Evolutionary conservation across 2,329 filamentous ascomycete genomes (phyloP), one percentile per base, ranked within the genome.

Genomic region (Xylariaceae sp.): DNA sequence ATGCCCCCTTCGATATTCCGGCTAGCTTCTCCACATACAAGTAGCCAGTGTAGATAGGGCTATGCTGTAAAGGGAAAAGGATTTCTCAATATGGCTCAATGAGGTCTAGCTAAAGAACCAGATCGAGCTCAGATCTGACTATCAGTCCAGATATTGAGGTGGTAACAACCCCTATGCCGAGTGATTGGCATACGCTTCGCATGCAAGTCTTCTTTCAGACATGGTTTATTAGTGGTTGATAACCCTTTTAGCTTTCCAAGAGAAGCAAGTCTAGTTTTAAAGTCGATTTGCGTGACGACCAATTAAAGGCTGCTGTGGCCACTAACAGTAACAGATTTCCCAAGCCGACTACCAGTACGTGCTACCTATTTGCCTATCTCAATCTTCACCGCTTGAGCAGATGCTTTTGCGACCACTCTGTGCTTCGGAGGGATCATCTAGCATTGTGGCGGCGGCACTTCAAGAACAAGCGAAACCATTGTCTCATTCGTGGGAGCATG

Each of bases 381-480:
- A 48, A 19, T 52, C 45, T 31, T 58, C 49, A 58, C 55, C 50
- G 44, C 55, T 49, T 51, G 33, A 24, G 29, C 16, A 47, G 41
- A 26, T 33, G 16, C 19, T 41, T 33, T 36, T 44, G 56, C 52
- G 56, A 28, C 37, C 48, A 34, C 44, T 47, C 52, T 29, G 21
- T n/a, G n/a, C 39, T 28, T 56, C 16, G 19, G 34, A 40, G 21
- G 41, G 21, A 53, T 39, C 44, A 23, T 12, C 40, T 12, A 57
- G 46, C 39, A 44, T 53, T 36, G 43, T 44, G 28, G 45, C 50
- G 24, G 45, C 40, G 21, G 24, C 23, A 24, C 14, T 31, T 31
- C 17, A 24, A 29, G 19, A 58, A 19, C 23, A 48, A 40, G 44
- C 36, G 31, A 26, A 37, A n/a, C 40, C 41, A 47, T 34, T 29